Evolutionary conservation across 139 green algal species (phyloP), one percentile per base, ranked within the genome.

Genomic region (Micromonas pusilla): DNA sequence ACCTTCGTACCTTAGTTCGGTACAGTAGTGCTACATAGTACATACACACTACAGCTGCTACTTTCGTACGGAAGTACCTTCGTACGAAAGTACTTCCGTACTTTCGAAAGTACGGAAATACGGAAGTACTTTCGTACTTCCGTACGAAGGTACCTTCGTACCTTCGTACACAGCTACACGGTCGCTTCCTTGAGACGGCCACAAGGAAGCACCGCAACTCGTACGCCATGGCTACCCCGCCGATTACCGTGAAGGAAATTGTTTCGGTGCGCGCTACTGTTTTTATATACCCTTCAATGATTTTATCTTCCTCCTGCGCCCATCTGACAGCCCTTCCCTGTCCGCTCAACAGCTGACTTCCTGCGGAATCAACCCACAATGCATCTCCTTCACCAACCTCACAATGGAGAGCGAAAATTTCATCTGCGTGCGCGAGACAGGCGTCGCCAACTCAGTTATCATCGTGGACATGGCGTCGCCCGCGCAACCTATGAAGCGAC

Each of bases 331-430:
- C 31, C n/a, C 52, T 70, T 38, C 39, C 16, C 39, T 31, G 26
- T 78, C 23, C 33, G 19, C 19, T 37, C 32, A 33, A 26, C 32
- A 66, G 74, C 60, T 80, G 2, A 72, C 25, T 60, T 71, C 36
- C 16, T 68, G 34, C 32, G 94, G 94, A 32, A 89, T 99, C 52
- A 88, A 92, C 45, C 72, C 72, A n/a, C 33, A 72, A 45, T 84
- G 91, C 76, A 96, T 99, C 82, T 93, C 92, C 30, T 99, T 99
- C 89, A 97, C 92, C 72, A 94, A 97, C 86, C 90, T 97, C 31
- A 96, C 95, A 1, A 93, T 97, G 89, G 93, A 99, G 89, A 92
- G 82, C 6, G 94, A 98, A 26, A 97, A 97, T 86, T 98, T 88
- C 80, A 91, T 99, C 54, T 97, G 92, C 77, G 90, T 99, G 3